Evolutionary conservation across 2,329 filamentous ascomycete genomes (phyloP).

Genomic region (Emmonsia crescens): DNA sequence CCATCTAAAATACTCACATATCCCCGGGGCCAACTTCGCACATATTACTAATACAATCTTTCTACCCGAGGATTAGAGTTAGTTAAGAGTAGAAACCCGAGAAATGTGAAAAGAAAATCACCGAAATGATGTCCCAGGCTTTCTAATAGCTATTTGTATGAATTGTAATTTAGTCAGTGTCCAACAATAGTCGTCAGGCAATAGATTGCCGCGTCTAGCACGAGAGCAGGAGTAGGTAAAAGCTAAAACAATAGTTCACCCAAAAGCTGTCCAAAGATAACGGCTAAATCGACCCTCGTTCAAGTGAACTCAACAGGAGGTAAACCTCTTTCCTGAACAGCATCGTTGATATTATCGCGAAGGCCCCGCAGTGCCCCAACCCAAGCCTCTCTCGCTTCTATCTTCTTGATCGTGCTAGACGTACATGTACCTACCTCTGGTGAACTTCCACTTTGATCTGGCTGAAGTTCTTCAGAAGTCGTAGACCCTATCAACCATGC

Average conservation of each 20-base stretch:
- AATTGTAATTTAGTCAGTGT: no score
- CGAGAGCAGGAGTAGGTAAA: background rate
- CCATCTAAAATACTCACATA: no score
- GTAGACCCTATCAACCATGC: conserved; percentile 29
- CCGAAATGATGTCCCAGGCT: no score
- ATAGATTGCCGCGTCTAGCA: background rate
- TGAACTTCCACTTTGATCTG: background rate
- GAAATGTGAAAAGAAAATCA: no score
- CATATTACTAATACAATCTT: no score
- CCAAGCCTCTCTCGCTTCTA: conserved; percentile 8
- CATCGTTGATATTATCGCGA: conserved; percentile 39
- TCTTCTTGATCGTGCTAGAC: background rate
- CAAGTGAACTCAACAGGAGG: conserved; percentile 40
- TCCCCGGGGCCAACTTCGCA: no score
- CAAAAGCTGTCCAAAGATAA: background rate
- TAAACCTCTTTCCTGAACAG: conserved; percentile 47
- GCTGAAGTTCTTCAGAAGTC: conserved; percentile 17
- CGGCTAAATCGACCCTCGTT: background rate
- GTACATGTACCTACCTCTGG: background rate
- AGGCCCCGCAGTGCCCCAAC: conserved; percentile 11
- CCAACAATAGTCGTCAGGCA: no score
- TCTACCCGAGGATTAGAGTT: no score
- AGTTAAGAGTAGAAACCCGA: no score
- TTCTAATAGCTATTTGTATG: no score
- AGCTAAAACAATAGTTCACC: background rate